Conservation (phyloP, 2,329 filamentous ascomycete genomes). For the Botrytis porri region DNA sequence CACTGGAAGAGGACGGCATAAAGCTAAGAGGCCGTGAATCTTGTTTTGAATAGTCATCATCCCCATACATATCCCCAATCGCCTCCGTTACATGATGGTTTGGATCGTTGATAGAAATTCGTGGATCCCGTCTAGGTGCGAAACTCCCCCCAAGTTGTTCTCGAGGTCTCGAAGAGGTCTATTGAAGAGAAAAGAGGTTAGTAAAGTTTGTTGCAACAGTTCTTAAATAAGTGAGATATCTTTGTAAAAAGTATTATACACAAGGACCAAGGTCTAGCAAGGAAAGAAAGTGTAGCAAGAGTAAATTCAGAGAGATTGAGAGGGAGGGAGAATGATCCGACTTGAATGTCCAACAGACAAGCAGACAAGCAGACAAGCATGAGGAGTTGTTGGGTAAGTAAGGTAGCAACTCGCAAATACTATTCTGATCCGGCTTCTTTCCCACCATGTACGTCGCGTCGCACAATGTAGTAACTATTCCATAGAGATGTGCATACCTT, state of each 20-base stretch:
- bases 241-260: neutral
- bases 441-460: conserved; percentile 4
- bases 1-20: conserved; percentile 43
- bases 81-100: conserved; percentile 74
- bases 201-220: conserved; percentile 18
- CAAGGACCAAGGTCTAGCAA: neutral
- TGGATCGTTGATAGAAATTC: conserved; percentile 58
- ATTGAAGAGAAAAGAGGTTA: conserved; percentile 28
- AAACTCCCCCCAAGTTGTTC: conserved; percentile 39
- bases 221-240: neutral
- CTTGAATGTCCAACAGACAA: neutral
- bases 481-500: conserved; percentile 34
- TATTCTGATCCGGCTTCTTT: neutral
- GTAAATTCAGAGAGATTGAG: conserved; percentile 3
- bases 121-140: conserved; percentile 36
- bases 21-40: conserved; percentile 61
- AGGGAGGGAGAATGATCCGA: neutral
- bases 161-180: conserved; percentile 40
- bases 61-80: conserved; percentile 71
- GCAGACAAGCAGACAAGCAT: conserved; percentile 4
- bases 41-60: conserved; percentile 50
- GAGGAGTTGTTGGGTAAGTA: neutral
- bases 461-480: neutral
- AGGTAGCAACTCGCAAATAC: neutral
- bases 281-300: neutral